Evolutionary conservation across 495 filamentous ascomycete species (phyloP), one percentile per base, ranked within the genome.

Genomic region (Tuber magnatum): DNA sequence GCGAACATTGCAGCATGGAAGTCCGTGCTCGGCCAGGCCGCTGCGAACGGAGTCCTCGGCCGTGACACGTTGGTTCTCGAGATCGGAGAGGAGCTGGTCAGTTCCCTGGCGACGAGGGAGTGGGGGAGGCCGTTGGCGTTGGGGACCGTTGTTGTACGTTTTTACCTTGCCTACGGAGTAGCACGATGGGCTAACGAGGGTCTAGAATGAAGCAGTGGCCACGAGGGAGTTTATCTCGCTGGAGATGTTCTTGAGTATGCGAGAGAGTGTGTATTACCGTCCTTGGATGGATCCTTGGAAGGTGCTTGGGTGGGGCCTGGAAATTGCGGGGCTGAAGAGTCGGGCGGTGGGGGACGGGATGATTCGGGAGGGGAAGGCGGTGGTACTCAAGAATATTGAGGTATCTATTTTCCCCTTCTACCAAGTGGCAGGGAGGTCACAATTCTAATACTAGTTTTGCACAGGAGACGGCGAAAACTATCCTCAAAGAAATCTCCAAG

Each of bases 1-100:
- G 92, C 94, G 71, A 98, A 99, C 83, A 84, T 94, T 61, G 85
- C 88, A 22, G 92, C 94, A 65, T 99, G 95, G 95, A 89, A 90
- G 80, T 86, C 87, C 41, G 94, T 88, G 2, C 87, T 99, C 39
- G 86, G 88, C 32, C 84, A 86, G 68, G 92, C 94, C 38, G 86
- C 90, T 1, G 86, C 86, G 73, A 88, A 88, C 18, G 96, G 94
- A 9, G 84, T 89, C 42, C 86, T 92, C 28, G 0, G 80, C 81
- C 28, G 43, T 40, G 87, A 87, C 78, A 86, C 86, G 28, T 84
- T 97, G 35, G 86, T 89, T 14, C 83, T 99, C 14, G 86, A 86
- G 43, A 87, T 91, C 35, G 90, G 92, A 80, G 89, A 93, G 68
- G 86, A 88, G 43, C 86, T 99, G 1, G 81, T 92, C 22, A 86